Conservation (phyloP, 2,329 filamentous ascomycete species). For the Trichoderma arundinaceum region DNA sequence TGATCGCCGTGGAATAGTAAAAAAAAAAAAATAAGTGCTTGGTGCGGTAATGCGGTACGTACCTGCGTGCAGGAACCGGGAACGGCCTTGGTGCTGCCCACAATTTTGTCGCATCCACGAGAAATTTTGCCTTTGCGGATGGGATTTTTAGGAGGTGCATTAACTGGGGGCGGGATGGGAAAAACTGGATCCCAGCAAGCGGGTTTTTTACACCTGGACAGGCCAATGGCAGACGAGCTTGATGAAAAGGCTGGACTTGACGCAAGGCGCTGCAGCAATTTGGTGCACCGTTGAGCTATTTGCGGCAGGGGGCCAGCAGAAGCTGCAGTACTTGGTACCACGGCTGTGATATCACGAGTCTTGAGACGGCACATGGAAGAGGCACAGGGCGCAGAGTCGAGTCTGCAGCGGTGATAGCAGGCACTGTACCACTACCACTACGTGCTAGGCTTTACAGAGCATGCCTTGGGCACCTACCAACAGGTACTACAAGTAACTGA, state of each 20-base stretch:
- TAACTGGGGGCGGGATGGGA: conserved; percentile 1
- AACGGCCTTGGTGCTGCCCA: conserved; percentile 22
- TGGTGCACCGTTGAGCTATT: not conserved
- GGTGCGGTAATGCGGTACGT: conserved; percentile 14
- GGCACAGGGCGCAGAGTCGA: no score
- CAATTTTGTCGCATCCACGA: conserved; percentile 2
- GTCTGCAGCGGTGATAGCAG: not conserved
- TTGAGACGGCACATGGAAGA: no score
- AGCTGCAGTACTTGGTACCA: no score
- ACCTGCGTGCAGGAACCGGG: conserved; percentile 22
- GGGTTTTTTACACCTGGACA: no score
- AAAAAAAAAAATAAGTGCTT: not conserved
- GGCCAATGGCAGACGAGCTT: no score
- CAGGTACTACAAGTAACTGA: no score
- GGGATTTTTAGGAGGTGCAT: not conserved
- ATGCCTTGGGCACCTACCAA: not conserved
- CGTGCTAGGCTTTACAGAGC: conserved; percentile 6
- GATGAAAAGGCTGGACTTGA: not conserved
- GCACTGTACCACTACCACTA: not conserved
- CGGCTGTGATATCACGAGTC: no score
- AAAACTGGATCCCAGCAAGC: not conserved
- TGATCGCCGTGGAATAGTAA: not conserved
- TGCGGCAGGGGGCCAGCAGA: not conserved
- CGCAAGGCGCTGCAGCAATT: not conserved
- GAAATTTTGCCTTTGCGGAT: not conserved